Evolutionary conservation across 768 basidiomycete species (phyloP).

Genomic region (Boletus eberwhitei): DNA sequence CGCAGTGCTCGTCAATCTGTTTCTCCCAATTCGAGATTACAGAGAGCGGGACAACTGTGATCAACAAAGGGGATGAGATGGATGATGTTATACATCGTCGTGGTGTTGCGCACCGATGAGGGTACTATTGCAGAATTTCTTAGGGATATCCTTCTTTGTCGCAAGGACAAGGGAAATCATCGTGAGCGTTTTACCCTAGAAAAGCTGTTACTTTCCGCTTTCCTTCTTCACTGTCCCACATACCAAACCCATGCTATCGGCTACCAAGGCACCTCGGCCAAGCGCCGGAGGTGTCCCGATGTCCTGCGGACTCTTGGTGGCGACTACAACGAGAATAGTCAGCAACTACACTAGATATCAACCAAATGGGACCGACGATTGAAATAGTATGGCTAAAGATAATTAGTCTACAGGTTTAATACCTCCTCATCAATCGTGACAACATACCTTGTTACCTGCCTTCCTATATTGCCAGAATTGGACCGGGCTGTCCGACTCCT

Average conservation of each 20-base stretch:
- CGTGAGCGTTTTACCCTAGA: slow-evolving; percentile 85
- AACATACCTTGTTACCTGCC: slow-evolving; percentile 49
- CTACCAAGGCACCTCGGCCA: slow-evolving; percentile 83
- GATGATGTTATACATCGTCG: background rate
- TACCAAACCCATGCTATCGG: slow-evolving; percentile 84
- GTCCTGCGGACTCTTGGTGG: slow-evolving; percentile 76
- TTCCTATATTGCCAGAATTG: slow-evolving; percentile 86
- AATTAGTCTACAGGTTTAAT: background rate
- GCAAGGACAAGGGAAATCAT: slow-evolving; percentile 80
- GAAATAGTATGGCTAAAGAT: slow-evolving; percentile 55
- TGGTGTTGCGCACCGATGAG: slow-evolving; percentile 59
- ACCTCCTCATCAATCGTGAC: background rate
- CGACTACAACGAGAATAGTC: slow-evolving; percentile 44
- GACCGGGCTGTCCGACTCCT: slow-evolving; percentile 65
- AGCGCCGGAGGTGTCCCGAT: slow-evolving; percentile 49
- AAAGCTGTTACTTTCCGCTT: slow-evolving; percentile 3
- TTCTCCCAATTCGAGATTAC: slow-evolving; percentile 88
- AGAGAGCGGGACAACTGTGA: slow-evolving; percentile 73
- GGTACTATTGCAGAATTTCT: slow-evolving; percentile 61
- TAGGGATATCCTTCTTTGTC: slow-evolving; percentile 62
- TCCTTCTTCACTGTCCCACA: background rate
- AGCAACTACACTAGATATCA: background rate
- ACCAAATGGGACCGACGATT: slow-evolving; percentile 48
- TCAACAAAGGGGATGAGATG: slow-evolving; percentile 1
- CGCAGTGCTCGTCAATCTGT: slow-evolving; percentile 73